Evolutionary conservation across 192 early-diverging fungal genomes (phyloP).

Genomic region (Mortierella antarctica): DNA sequence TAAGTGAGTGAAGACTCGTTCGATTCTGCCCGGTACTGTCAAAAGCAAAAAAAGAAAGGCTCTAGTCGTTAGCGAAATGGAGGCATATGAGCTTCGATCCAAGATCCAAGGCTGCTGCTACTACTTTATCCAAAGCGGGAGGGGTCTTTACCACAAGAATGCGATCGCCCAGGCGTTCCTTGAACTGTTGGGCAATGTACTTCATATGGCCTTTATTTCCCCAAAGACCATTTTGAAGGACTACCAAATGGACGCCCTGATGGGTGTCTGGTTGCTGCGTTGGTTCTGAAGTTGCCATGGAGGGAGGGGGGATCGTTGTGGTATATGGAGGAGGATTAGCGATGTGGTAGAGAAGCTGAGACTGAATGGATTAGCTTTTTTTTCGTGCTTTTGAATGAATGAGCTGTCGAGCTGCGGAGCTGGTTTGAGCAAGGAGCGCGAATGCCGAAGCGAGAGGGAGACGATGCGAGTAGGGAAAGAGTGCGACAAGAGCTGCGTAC

Average conservation of each 20-base stretch:
- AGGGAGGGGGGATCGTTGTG: no score
- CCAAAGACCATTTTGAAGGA: constrained; percentile 76
- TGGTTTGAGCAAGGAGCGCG: no score
- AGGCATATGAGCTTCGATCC: neutral
- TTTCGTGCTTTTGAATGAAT: no score
- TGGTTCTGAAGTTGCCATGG: no score
- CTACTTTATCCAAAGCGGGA: neutral
- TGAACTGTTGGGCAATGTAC: constrained; percentile 57
- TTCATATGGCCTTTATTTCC: constrained; percentile 65
- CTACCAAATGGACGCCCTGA: constrained; percentile 63
- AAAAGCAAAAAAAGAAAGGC: neutral
- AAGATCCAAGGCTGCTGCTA: no score
- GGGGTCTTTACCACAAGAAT: constrained; percentile 28
- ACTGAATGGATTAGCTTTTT: no score
- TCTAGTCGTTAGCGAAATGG: neutral
- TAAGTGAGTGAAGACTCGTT: constrained; percentile 64
- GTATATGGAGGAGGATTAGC: no score
- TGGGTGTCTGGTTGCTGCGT: constrained; percentile 5
- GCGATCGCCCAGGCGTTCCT: constrained; percentile 33
- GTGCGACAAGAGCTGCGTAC: no score
- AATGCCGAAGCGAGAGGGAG: no score
- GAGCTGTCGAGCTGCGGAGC: no score
- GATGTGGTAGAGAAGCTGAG: no score
- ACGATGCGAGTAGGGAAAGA: no score
- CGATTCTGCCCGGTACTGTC: constrained; percentile 57